Conservation (phyloP, 495 filamentous ascomycete species). For the Parathielavia appendiculata region DNA sequence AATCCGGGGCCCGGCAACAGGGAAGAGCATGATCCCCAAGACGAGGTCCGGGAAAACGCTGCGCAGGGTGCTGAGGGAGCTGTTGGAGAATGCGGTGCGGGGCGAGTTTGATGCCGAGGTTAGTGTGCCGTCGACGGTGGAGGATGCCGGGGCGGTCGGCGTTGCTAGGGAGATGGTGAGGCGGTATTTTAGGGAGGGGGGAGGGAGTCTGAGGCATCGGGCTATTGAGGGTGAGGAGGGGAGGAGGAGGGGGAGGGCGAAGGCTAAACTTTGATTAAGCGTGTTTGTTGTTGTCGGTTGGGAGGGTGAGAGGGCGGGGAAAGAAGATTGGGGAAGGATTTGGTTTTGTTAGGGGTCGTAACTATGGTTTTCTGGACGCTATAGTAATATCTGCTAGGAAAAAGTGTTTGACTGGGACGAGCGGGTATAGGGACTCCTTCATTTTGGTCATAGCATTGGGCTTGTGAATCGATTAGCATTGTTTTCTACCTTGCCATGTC, state of each 20-base stretch:
- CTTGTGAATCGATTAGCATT: too few relatives aligned
- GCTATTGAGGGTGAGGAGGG: constrained; percentile 40
- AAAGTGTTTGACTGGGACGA: too few relatives aligned
- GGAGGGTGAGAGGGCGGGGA: not conserved
- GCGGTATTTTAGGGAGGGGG: constrained; percentile 47
- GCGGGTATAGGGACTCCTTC: too few relatives aligned
- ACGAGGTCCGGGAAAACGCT: constrained; percentile 85
- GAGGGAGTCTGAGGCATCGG: constrained; percentile 39
- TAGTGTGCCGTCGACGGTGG: constrained; percentile 50
- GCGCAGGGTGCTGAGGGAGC: constrained; percentile 69
- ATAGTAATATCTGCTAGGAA: too few relatives aligned
- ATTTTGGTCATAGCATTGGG: too few relatives aligned
- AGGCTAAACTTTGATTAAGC: constrained; percentile 49
- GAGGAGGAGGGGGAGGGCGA: constrained; percentile 49
- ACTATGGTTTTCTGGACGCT: not conserved
- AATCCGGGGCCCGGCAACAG: constrained; percentile 52
- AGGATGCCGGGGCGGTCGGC: constrained; percentile 47
- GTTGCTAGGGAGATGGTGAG: constrained; percentile 44
- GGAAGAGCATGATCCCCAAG: constrained; percentile 82
- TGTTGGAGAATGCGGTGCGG: constrained; percentile 64
- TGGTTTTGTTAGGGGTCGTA: not conserved
- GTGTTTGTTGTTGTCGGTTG: not conserved
- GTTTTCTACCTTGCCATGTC: too few relatives aligned
- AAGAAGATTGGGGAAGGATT: not conserved
- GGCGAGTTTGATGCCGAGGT: constrained; percentile 48